phyloP scores from a whole-genome alignment of 73 alveolate genomes.

The Uronychia setigera region DNA sequence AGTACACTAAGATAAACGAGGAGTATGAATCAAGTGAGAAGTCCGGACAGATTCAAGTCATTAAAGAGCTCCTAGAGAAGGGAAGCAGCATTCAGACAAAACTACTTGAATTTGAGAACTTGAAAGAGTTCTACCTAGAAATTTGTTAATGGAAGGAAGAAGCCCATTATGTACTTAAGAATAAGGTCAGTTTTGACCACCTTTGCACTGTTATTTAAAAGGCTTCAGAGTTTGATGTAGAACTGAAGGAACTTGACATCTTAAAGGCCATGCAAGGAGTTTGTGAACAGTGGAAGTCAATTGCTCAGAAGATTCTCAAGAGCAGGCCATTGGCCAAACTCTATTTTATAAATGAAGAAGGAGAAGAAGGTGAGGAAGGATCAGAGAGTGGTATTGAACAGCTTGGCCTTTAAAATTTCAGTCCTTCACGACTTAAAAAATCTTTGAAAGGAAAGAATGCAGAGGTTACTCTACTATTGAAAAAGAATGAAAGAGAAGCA shows the following conservation, averaged over 20 bases:
- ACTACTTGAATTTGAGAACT: constrained; percentile 26
- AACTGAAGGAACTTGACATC: constrained; percentile 31
- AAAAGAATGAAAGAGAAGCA: neutral
- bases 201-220: constrained; percentile 15
- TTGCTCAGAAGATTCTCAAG: constrained; percentile 9
- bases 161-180: constrained; percentile 2
- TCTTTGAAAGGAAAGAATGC: neutral
- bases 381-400: neutral
- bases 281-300: constrained; percentile 20
- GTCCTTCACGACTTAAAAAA: too few relatives aligned
- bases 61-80: constrained; percentile 9
- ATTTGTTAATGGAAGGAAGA: constrained; percentile 26
- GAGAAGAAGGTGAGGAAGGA: neutral
- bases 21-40: neutral
- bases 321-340: neutral
- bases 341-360: neutral
- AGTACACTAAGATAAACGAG: neutral
- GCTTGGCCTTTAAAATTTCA: neutral
- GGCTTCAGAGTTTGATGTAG: constrained; percentile 24
- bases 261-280: constrained; percentile 25
- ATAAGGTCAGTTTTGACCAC: constrained; percentile 7
- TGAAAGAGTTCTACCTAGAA: constrained; percentile 31
- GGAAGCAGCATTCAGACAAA: constrained; percentile 14
- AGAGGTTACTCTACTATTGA: neutral
- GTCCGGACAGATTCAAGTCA: constrained; percentile 2